Base-by-base conservation (phyloP, 2,329 filamentous ascomycete species). In the Thelonectria rubi region DNA sequence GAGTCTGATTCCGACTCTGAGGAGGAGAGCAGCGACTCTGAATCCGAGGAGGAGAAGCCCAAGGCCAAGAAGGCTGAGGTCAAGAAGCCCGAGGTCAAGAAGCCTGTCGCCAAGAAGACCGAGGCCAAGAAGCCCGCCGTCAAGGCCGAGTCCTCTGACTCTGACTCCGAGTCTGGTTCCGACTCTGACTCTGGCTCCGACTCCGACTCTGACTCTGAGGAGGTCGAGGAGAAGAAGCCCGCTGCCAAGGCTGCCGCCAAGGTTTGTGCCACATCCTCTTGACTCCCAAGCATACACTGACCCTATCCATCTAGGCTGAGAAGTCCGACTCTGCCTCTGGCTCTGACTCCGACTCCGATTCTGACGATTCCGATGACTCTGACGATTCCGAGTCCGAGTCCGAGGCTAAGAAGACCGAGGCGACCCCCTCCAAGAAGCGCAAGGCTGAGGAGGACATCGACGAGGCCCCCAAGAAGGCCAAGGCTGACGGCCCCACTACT, bases 391-490 rank as follows among this genome's bases (percentile, higher is more conserved):
- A 75, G 26, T 66, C 77, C 58, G 72, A 76, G 32, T 55, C 67
- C 26, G 74, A 78, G 60, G 75, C 76, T 26, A 72, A 76, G 55
- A 74, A 76, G 68, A 74, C 74, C 42, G 75, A 78, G 49, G 75
- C 77, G 47, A 69, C 76, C 48, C 77, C 81, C 55, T 76, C 78
- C 65, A 81, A 83, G 76, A 79, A 82, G 77, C 79, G 77, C 68
- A 79, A 82, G 78, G 78, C 77, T 58, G 82, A 84, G 67, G 81
- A 84, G 47, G 76, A 79, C 56, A 80, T 82, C 59, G 77, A 80
- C 32, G 78, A 84, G 37, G 79, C 81, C 15, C 75, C 84, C 63
- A 92, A 92, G 86, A 91, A 91, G 84, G 79, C 81, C 75, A 91
- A 91, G 84, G 84, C 83, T 37, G 85, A 88, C 58, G 78, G 63